A percentile compares a stretch with the other conserved stretches of the same genome.
These are phyloP conservation scores for Pontederia crassipes DNA, from an alignment of 176 grass and related monocot species.

Conservation along the genomic window DNA sequence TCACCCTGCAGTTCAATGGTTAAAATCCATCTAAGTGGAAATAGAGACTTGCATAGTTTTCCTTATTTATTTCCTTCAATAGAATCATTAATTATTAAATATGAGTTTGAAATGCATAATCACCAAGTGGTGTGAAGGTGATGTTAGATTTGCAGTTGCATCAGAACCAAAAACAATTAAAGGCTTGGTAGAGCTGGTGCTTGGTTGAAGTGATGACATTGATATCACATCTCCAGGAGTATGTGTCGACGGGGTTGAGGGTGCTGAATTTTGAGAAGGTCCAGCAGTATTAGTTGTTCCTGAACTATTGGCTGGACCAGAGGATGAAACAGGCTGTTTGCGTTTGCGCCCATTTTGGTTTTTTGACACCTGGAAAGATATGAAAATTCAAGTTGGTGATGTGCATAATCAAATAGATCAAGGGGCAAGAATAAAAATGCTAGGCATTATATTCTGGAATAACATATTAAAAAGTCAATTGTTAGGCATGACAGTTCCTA, in stretches of 20 bases:
- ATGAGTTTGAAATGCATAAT: background rate
- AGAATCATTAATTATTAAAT: background rate
- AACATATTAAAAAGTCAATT: background rate
- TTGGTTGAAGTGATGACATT: conserved; percentile 60
- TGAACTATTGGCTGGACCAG: conserved; percentile 72
- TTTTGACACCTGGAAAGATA: conserved; percentile 45
- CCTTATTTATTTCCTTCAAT: background rate
- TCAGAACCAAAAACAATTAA: conserved; percentile 66
- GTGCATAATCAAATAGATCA: no score
- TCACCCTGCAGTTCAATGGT: conserved; percentile 51
- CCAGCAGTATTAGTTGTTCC: conserved; percentile 87
- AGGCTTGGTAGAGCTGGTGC: conserved; percentile 61
- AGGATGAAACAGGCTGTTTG: conserved; percentile 61
- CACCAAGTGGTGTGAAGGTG: conserved; percentile 76
- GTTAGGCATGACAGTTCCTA: background rate
- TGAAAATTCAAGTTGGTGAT: background rate
- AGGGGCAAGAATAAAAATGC: no score
- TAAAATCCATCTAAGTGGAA: background rate
- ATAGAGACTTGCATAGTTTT: background rate
- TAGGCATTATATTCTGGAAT: no score
- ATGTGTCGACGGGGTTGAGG: conserved; percentile 94
- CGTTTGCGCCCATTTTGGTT: conserved; percentile 54
- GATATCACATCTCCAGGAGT: conserved; percentile 86
- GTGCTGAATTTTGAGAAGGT: conserved; percentile 86
- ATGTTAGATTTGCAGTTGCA: conserved; percentile 70